phyloP scores from a whole-genome alignment of 805 yeast species.

The Candida palmyrensis region DNA sequence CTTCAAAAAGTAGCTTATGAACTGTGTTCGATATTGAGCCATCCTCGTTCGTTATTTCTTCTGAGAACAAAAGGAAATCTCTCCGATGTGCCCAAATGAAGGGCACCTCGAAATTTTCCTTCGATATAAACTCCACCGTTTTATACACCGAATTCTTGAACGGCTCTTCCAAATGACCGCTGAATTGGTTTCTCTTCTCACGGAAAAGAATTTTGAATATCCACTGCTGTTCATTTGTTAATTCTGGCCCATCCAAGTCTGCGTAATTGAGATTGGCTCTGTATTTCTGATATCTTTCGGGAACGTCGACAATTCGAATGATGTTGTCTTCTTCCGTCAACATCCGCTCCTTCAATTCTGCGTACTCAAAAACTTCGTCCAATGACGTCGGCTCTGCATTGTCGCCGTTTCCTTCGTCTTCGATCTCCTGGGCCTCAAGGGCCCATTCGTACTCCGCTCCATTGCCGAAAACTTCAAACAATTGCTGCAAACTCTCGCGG shows the following conservation, averaged over 20 bases:
- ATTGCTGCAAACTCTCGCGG: slow-evolving; percentile 86
- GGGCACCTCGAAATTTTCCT: slow-evolving; percentile 85
- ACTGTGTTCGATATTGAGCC: slow-evolving; percentile 32
- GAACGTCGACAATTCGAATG: slow-evolving; percentile 81
- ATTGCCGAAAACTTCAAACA: slow-evolving; percentile 93
- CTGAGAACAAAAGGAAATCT: slow-evolving; percentile 69
- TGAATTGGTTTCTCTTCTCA: slow-evolving; percentile 46
- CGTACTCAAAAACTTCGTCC: slow-evolving; percentile 90
- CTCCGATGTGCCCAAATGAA: slow-evolving; percentile 94
- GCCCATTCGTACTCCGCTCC: slow-evolving; percentile 99
- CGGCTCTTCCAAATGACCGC: slow-evolving; percentile 38
- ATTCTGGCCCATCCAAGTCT: slow-evolving; percentile 65
- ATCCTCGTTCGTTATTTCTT: slow-evolving; percentile 31
- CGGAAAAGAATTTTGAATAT: slow-evolving; percentile 56
- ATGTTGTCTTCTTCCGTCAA: slow-evolving; percentile 88
- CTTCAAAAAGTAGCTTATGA: slow-evolving; percentile 59
- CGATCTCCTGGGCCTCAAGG: slow-evolving; percentile 76
- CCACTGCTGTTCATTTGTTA: slow-evolving; percentile 74
- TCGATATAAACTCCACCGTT: slow-evolving; percentile 65
- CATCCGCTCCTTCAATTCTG: slow-evolving; percentile 85
- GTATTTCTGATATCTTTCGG: slow-evolving; percentile 84
- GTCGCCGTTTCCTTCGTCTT: slow-evolving; percentile 50
- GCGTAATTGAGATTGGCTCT: slow-evolving; percentile 64
- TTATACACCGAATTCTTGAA: slow-evolving; percentile 67
- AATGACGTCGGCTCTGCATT: slow-evolving; percentile 56